Evolutionary conservation across 305 asterid genomes (phyloP), one percentile per base, ranked within the genome.

Genomic region (Euphrasia arctica): DNA sequence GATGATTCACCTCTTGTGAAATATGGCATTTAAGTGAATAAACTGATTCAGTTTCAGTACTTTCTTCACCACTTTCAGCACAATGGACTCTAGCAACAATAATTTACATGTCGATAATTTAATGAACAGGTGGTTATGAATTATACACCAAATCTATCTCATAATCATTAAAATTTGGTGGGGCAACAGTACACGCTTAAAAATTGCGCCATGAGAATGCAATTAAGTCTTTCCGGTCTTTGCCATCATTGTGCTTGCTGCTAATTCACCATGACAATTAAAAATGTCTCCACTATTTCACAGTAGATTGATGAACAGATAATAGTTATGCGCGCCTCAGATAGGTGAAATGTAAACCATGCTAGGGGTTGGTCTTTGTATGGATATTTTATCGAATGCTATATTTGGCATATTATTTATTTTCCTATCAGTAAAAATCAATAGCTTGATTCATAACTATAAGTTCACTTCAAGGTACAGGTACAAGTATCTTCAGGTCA

Each of bases 41-140:
- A 32, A 94, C 95, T 1, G 95, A 81, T 77, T 94, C 99, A 3
- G 78, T 74, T 71, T 94, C 96, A 1, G 93, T 79, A 61, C 96
- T 90, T 80, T 90, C 99, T 72, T 90, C 99, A 67, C 95, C 91
- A 79, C 98, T 94, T 83, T 94, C 99, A 67, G 97, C 87, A 70
- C 99, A 94, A 70, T 94, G 96, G 60, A 94, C 76, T 93, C 99
- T 93, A 77, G 70, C 70, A 75, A 77, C 74, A 76, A 72, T 72
- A 54, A 72, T 54, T 58, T 54, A 71, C 6, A 25, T 14, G 36
- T 50, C 9, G 36, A 62, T 34, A 45, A 11, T 39, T 49, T 66
- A 75, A 45, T 27, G 28, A 73, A 41, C 50, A 22, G 60, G 66
- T 63, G 62, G 31, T 28, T 29, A 54, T 48, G 65, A 55, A 36